A percentile compares a stretch with the other conserved stretches of the same genome.
Conservation (phyloP, 257 asterid genomes). For the Primulina tabacum region DNA sequence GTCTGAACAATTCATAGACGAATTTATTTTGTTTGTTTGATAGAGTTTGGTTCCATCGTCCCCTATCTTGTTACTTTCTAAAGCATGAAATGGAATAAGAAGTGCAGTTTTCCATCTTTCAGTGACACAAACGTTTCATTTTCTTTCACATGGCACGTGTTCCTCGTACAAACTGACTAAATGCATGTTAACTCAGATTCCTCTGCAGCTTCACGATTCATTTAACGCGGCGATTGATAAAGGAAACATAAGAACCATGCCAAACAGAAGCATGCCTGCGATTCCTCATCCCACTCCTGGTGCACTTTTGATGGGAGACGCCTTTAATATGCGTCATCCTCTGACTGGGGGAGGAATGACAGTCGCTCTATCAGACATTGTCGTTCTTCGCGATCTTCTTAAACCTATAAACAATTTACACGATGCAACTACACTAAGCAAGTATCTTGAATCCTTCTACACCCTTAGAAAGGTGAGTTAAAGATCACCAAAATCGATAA, state of each 20-base stretch:
- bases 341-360: constrained; percentile 80
- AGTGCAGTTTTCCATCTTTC: not conserved
- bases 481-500: not conserved
- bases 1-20: no score
- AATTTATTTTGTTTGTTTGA: no score
- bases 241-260: constrained; percentile 58
- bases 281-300: constrained; percentile 60
- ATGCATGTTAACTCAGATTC: constrained; percentile 34
- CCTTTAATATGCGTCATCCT: constrained; percentile 76
- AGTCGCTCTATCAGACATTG: constrained; percentile 58
- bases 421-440: constrained; percentile 43
- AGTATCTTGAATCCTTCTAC: constrained; percentile 57
- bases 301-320: constrained; percentile 64
- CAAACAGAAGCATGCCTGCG: constrained; percentile 70
- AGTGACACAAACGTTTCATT: not conserved
- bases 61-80: not conserved
- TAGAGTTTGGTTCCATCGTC: not conserved
- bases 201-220: constrained; percentile 41
- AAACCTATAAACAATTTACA: constrained; percentile 40
- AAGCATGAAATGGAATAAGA: not conserved
- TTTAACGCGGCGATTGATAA: constrained; percentile 51
- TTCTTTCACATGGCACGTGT: not conserved
- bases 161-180: constrained; percentile 9
- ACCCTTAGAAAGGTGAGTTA: constrained; percentile 55
- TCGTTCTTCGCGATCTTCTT: constrained; percentile 58